Conservation (phyloP, 805 yeast genomes). For the Isabelozyma rhagii region DNA sequence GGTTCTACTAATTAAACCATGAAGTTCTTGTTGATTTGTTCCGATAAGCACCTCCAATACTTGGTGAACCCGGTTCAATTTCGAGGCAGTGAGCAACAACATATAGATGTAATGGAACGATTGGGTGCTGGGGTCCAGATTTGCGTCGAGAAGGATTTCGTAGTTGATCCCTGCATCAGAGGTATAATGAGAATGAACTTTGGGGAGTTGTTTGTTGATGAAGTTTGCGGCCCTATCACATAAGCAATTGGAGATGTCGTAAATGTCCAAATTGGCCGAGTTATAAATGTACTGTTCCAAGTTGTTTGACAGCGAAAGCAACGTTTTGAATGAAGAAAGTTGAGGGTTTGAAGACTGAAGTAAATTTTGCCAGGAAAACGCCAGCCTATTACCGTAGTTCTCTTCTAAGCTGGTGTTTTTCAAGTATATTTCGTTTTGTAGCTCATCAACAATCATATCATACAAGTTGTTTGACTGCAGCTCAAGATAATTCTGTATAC, state of each 20-base stretch:
- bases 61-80: conserved; percentile 57
- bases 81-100: conserved; percentile 55
- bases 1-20: conserved; percentile 56
- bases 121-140: conserved; percentile 26
- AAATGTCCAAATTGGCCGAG: conserved; percentile 56
- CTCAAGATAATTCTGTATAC: conserved; percentile 50
- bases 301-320: conserved; percentile 31
- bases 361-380: conserved; percentile 19
- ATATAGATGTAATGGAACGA: conserved; percentile 54
- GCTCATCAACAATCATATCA: conserved; percentile 73
- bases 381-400: conserved; percentile 5
- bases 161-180: conserved; percentile 18
- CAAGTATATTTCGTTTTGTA: conserved; percentile 65
- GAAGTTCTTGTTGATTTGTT: conserved; percentile 59
- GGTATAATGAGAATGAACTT: conserved; percentile 19
- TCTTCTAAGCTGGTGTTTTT: conserved; percentile 21
- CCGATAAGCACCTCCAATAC: conserved; percentile 53
- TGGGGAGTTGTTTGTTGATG: conserved; percentile 25
- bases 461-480: conserved; percentile 59
- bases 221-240: conserved; percentile 29
- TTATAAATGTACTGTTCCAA: conserved; percentile 55
- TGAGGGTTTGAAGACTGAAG: conserved; percentile 29
- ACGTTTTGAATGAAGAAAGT: conserved; percentile 30
- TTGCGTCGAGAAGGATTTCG: conserved; percentile 29
- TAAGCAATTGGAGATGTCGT: conserved; percentile 43